Evolutionary conservation across 805 yeast genomes (phyloP).

Genomic region (Candida glaebosa): DNA sequence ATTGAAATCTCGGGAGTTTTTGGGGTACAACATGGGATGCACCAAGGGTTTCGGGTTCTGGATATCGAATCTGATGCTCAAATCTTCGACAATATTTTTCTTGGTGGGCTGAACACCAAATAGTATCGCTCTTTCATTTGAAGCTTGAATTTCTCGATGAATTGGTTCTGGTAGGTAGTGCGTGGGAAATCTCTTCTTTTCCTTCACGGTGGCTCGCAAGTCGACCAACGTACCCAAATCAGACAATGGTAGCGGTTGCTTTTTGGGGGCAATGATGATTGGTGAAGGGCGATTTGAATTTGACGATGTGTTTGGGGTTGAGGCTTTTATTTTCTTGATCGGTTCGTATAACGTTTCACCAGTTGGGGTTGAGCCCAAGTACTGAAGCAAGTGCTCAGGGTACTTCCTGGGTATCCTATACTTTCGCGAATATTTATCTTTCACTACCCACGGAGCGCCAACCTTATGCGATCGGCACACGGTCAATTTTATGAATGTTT

Average conservation of each 20-base stretch:
- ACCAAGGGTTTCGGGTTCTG: slow-evolving; percentile 28
- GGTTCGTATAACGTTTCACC: slow-evolving; percentile 22
- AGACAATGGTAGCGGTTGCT: slow-evolving; percentile 1
- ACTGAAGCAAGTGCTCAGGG: slow-evolving; percentile 51
- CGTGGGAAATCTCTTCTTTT: slow-evolving; percentile 21
- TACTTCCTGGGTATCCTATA: slow-evolving; percentile 62
- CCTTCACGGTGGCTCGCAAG: slow-evolving; percentile 4
- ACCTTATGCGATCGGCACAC: slow-evolving; percentile 73
- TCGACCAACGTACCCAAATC: not conserved
- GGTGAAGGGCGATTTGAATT: not conserved
- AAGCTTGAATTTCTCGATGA: slow-evolving; percentile 14
- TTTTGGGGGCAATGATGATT: slow-evolving; percentile 4
- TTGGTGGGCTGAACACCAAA: slow-evolving; percentile 24
- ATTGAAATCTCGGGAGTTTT: slow-evolving; percentile 22
- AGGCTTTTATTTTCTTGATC: slow-evolving; percentile 2
- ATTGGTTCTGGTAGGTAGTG: slow-evolving; percentile 30
- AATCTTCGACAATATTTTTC: slow-evolving; percentile 28
- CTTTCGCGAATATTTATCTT: slow-evolving; percentile 65
- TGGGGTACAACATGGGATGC: slow-evolving; percentile 18
- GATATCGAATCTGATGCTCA: slow-evolving; percentile 26
- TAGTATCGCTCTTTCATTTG: slow-evolving; percentile 6
- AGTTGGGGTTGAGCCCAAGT: slow-evolving; percentile 29
- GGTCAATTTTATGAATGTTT: slow-evolving; percentile 80
- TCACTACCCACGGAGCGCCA: slow-evolving; percentile 97
- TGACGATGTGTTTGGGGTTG: slow-evolving; percentile 1